Conservation (phyloP, 495 filamentous ascomycete species). For the Podospora australis region DNA sequence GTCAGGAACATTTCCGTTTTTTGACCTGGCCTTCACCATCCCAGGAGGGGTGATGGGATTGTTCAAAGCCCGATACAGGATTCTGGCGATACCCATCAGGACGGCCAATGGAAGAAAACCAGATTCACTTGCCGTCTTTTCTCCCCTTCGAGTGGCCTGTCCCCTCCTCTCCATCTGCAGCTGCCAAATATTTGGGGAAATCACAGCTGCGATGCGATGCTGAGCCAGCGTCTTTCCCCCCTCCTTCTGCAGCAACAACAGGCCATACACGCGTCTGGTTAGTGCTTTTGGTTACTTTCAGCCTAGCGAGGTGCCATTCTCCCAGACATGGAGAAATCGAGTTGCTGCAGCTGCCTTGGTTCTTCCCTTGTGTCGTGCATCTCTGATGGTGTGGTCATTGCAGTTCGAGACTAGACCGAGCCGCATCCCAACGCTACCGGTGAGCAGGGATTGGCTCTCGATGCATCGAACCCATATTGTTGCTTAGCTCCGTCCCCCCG, state of each 20-base stretch:
- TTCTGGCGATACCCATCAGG: background rate
- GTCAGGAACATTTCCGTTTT: too few relatives aligned
- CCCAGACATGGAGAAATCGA: background rate
- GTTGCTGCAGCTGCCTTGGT: constrained; percentile 1
- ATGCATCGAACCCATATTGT: background rate
- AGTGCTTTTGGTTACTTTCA: background rate
- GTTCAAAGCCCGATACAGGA: background rate
- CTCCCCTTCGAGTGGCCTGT: too few relatives aligned
- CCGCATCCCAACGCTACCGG: constrained; percentile 1
- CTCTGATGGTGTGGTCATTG: constrained; percentile 3
- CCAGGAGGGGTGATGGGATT: background rate
- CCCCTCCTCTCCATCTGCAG: background rate
- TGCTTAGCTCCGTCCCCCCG: background rate
- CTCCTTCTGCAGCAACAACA: background rate
- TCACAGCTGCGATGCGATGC: background rate
- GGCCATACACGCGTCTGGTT: background rate
- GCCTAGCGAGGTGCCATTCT: background rate
- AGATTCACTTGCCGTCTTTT: too few relatives aligned
- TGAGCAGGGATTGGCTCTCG: constrained; percentile 1
- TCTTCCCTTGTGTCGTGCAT: background rate
- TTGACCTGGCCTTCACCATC: too few relatives aligned
- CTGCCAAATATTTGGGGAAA: background rate
- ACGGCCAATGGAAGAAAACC: background rate
- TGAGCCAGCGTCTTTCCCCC: background rate
- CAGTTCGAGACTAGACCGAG: background rate